Percentiles rank a stretch among this genome's conserved stretches.
These are phyloP conservation scores for Sporothrix protearum DNA, from an alignment of 2,329 filamentous ascomycete genomes.

Conservation along the genomic window DNA sequence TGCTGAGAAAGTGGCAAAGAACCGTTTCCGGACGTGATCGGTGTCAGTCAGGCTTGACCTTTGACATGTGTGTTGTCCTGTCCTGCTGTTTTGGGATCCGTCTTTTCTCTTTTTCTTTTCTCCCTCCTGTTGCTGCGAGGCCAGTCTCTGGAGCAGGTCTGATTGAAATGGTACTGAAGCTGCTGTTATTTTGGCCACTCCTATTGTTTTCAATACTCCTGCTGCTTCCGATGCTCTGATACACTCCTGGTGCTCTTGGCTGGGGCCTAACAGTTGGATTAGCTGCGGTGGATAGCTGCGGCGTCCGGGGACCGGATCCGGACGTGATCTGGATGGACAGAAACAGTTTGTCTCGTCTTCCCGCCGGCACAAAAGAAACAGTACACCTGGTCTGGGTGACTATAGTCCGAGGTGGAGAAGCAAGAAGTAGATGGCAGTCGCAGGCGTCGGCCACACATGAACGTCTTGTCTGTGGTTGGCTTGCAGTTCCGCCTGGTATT, in stretches of 20 bases:
- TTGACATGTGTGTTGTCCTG: slow-evolving; percentile 9
- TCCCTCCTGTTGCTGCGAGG: neutral
- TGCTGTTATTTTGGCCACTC: neutral
- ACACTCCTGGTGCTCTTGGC: neutral
- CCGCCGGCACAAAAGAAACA: neutral
- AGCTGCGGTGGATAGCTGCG: slow-evolving; percentile 4
- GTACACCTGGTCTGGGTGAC: neutral
- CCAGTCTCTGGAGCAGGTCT: neutral
- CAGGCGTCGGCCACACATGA: neutral
- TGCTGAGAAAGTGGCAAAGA: slow-evolving; percentile 7
- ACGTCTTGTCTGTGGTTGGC: neutral
- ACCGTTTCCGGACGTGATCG: slow-evolving; percentile 20
- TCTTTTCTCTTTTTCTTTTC: neutral
- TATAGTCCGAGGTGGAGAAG: neutral
- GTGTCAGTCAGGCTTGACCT: neutral
- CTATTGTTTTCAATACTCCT: neutral
- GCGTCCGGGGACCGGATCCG: slow-evolving; percentile 11
- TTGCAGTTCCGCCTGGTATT: neutral
- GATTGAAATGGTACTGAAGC: neutral
- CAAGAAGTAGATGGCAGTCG: neutral
- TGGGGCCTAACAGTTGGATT: neutral
- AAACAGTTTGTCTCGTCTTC: neutral
- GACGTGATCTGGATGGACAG: neutral
- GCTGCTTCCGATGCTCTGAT: neutral
- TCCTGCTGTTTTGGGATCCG: neutral